Evolutionary conservation across 2,329 filamentous ascomycete genomes (phyloP), one percentile per base, ranked within the genome.

Genomic region (Paraphaeosphaeria sporulosa): DNA sequence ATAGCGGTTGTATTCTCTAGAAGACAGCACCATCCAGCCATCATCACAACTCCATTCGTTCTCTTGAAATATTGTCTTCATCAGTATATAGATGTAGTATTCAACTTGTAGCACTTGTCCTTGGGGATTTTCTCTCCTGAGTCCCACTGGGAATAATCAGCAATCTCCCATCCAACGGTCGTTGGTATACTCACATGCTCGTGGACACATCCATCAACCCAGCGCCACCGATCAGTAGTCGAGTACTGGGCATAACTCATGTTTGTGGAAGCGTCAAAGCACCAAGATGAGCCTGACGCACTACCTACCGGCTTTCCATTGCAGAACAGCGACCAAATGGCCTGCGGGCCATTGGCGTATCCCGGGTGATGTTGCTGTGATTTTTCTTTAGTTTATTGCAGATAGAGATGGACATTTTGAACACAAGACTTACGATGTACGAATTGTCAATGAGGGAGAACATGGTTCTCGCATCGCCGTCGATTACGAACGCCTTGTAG

Each of bases 71-170:
- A 10, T 47, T 8, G 17, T 27, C 1, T 47, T 17, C 32, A 10
- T 12, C 8, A 42, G 12, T 23, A 32, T 21, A 42, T 17, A 3
- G 58, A 32, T 13, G 62, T 65, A 13, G 21, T 58, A 25, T 61
- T 60, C 36, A 64, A 40, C 51, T 66, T 66, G 36, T 62, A 64
- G 42, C 64, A 66, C 40, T 63, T 64, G 9, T 64, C 64, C 23
- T 52, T 47, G 15, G 68, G 69, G 34, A 67, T 70, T 5, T 34
- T 58, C 63, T 73, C 71, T 15, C 64, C 64, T 52, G 69, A 64
- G 44, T 74, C 71, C 71, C 71, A 74, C 70, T 74, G 32, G 2
- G 30, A 17, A 21, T 30, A 23, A 34, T 59, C n/a, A 59, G 57
- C 21, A 32, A 36, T n/a, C 21, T 25, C 21, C 17, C 17, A 2